phyloP scores from a whole-genome alignment of 2,329 filamentous ascomycete species.

The Ophiosphaerella korrae region DNA sequence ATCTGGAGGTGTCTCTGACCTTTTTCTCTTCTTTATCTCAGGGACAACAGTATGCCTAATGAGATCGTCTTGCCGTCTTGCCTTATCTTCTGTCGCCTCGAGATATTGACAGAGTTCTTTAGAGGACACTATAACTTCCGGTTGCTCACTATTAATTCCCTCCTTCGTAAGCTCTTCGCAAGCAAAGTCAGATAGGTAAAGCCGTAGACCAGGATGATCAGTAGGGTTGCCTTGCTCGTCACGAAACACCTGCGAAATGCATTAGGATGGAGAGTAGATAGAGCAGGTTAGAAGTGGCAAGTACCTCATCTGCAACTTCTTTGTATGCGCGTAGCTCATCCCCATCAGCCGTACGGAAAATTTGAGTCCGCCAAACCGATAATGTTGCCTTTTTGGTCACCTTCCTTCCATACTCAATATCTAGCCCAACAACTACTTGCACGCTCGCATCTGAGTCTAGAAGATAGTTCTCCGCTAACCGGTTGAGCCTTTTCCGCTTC shows the following conservation, averaged over 20 bases:
- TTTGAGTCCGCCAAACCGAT: too few species aligned
- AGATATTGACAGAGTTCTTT: slow-evolving; percentile 13
- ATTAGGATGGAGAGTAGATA: too few species aligned
- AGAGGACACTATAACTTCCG: neutral
- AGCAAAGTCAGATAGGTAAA: slow-evolving; percentile 20
- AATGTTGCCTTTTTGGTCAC: too few species aligned
- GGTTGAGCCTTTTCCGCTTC: too few species aligned
- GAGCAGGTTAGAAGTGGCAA: too few species aligned
- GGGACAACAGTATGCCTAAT: slow-evolving; percentile 12
- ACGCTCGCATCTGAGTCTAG: too few species aligned
- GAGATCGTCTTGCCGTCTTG: slow-evolving; percentile 8
- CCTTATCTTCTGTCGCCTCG: slow-evolving; percentile 13
- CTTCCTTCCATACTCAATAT: too few species aligned
- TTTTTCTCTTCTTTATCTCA: slow-evolving; percentile 24
- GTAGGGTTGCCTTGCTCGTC: slow-evolving; percentile 21
- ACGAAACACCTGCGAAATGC: slow-evolving; percentile 31
- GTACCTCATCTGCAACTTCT: slow-evolving; percentile 16
- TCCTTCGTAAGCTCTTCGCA: slow-evolving; percentile 11
- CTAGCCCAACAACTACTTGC: too few species aligned
- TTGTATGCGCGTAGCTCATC: neutral
- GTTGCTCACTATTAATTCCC: neutral
- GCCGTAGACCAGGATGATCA: slow-evolving; percentile 13
- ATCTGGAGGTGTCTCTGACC: slow-evolving; percentile 20
- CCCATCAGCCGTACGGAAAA: too few species aligned
- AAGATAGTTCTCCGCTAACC: too few species aligned